Conservation (phyloP, 2,329 filamentous ascomycete genomes). For the Neocatenulostroma microsporum region DNA sequence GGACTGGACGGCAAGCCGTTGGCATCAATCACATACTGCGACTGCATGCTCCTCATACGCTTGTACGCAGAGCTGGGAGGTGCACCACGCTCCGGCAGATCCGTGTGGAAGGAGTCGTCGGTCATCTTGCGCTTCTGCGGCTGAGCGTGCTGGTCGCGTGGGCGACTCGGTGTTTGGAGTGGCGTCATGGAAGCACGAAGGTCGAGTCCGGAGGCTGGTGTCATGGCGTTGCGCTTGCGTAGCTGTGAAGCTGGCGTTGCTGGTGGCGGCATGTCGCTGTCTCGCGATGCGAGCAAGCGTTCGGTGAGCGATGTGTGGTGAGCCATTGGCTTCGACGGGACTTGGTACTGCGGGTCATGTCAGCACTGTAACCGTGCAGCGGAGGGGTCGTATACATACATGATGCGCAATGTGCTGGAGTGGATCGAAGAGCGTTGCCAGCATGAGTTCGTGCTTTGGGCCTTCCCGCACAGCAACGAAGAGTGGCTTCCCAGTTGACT, state of each 20-base stretch:
- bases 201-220: constrained; percentile 14
- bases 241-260: constrained; percentile 14
- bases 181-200: constrained; percentile 12
- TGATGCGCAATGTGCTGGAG: constrained; percentile 16
- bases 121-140: constrained; percentile 6
- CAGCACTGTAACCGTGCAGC: constrained; percentile 1
- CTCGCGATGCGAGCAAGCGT: constrained; percentile 10
- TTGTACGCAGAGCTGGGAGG: constrained; percentile 6
- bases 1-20: constrained; percentile 20
- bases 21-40: constrained; percentile 14
- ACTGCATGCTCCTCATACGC: constrained; percentile 16
- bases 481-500: constrained; percentile 12
- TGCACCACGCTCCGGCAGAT: constrained; percentile 5
- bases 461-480: constrained; percentile 17
- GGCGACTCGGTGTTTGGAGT: constrained; percentile 11
- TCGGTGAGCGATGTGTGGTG: constrained; percentile 1
- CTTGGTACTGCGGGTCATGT: constrained; percentile 5
- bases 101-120: constrained; percentile 7
- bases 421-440: constrained; percentile 22
- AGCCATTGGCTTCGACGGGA: constrained; percentile 1
- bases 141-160: neutral
- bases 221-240: constrained; percentile 8
- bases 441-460: constrained; percentile 17
- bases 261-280: constrained; percentile 17
- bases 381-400: constrained; percentile 10